Evolutionary conservation across 345 rosid species (phyloP), one percentile per base, ranked within the genome.

Genomic region (Salix arbutifolia): DNA sequence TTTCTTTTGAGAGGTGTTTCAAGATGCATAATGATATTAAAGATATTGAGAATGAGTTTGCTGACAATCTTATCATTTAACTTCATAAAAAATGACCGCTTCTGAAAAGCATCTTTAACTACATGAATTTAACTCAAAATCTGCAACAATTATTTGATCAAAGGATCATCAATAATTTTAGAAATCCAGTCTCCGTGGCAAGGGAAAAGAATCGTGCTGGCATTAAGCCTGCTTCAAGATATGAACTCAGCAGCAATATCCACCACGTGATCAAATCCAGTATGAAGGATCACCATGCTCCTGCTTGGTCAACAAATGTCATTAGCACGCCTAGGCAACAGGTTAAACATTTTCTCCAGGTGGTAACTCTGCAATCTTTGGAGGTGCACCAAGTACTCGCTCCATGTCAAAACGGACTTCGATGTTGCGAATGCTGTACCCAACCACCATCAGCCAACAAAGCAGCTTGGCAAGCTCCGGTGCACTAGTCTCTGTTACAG

Each of bases 341-440:
- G 56, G 14, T 85, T 83, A 94, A 75, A 89, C 78, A 76, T 83
- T 81, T 84, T 95, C 99, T 60, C 97, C 99, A 0, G 94, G 94
- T 78, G 97, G 99, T 67, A 95, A 82, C 87, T 89, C 97, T 8
- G 93, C 93, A 17, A 86, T 92, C 87, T 93, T 95, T 9, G 90
- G 82, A 69, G 92, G 86, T 46, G 87, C 71, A 31, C 99, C 97
- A 11, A 96, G 92, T 26, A 93, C 96, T 69, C 93, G 88, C 80
- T 96, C 99, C 98, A 91, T 96, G 76, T 95, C 99, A 72, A 91
- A 87, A 28, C 99, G 93, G 71, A 95, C 99, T 86, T 95, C 99
- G 8, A 95, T 93, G 81, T 91, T 96, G 64, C 99, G 94, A 76
- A 96, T 82, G 84, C 98, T 79, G 87, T 93, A 96, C 50, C 99